Base-by-base conservation (phyloP, 1,139 yeast genomes). In the Diutina siamensis region DNA sequence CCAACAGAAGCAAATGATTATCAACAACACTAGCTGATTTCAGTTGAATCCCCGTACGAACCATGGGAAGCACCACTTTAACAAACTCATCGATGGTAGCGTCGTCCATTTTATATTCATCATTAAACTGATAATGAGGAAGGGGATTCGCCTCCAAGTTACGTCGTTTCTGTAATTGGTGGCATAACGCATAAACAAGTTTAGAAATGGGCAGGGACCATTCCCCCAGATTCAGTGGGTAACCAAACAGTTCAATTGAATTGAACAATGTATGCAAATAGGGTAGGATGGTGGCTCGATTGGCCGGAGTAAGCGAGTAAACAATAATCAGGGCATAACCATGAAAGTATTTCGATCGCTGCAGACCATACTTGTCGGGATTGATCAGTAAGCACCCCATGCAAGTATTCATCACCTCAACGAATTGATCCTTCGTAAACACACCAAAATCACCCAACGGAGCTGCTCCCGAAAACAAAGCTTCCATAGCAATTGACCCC, bases 141-240 rank as follows among this genome's bases (percentile, higher is more conserved):
- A 31, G 13, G 12, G 12, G 28, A 15, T 20, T 13, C 2, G 7
- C 59, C 54, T 82, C 88, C 44, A 69, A 60, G 47, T 70, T 64
- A 42, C 58, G 67, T 55, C 94, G 68, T 49, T 74, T 73, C 55
- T 80, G 87, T 50, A 76, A 79, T 53, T 74, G 76, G 47, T 72
- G 68, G 3, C 77, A 65, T 47, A 80, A 64, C 45, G 76, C 72
- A 51, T 76, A 72, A 12, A 84, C 65, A 32, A 84, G 70, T 50
- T 78, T 77, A 1, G 94, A 72, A 38, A 92, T 76, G 5, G 83
- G 70, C 41, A 75, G 64, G 1, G 94, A 76, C 97, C 98, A 89
- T 20, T 74, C 73, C 0, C 97, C 97, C 18, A 72, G 63, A 58
- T 89, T 89, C 0, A 97, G 88, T 3, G 98, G 98, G 62, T 92